A percentile compares a stretch with the other conserved stretches of the same genome.
Evolutionary conservation across 768 basidiomycete genomes (phyloP).

Genomic region (Mycena vitilis): DNA sequence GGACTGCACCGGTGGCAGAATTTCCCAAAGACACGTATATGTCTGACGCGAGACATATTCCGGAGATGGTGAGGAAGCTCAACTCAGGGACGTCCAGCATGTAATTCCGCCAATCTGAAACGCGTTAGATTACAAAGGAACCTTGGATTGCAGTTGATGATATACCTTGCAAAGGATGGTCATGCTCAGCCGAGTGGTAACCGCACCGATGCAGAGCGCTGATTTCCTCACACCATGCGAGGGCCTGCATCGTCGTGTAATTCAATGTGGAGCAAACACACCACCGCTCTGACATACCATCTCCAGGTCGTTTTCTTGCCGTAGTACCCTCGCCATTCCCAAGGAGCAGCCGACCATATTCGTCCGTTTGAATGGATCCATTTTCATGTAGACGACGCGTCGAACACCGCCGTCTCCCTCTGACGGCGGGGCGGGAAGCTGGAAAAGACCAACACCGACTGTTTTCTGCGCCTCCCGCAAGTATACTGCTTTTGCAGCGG

Average conservation of each 20-base stretch:
- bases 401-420: neutral
- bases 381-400: neutral
- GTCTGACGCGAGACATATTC: slow-evolving; percentile 16
- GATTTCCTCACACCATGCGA: slow-evolving; percentile 26
- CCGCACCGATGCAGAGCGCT: slow-evolving; percentile 14
- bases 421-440: neutral
- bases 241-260: neutral
- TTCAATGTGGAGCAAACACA: neutral
- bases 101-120: slow-evolving; percentile 12
- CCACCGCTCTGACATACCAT: neutral
- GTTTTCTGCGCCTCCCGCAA: neutral
- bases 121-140: too few relatives aligned
- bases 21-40: slow-evolving; percentile 12
- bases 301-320: slow-evolving; percentile 8
- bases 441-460: neutral
- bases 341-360: slow-evolving; percentile 28
- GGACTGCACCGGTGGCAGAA: slow-evolving; percentile 13
- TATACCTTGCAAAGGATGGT: slow-evolving; percentile 16
- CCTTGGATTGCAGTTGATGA: too few relatives aligned
- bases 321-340: slow-evolving; percentile 17
- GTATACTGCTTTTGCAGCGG: neutral
- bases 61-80: neutral
- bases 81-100: neutral
- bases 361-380: neutral
- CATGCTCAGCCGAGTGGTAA: neutral